These are phyloP conservation scores for Bipolaris oryzae DNA, from an alignment of 2,329 filamentous ascomycete genomes.

Conservation along the genomic window DNA sequence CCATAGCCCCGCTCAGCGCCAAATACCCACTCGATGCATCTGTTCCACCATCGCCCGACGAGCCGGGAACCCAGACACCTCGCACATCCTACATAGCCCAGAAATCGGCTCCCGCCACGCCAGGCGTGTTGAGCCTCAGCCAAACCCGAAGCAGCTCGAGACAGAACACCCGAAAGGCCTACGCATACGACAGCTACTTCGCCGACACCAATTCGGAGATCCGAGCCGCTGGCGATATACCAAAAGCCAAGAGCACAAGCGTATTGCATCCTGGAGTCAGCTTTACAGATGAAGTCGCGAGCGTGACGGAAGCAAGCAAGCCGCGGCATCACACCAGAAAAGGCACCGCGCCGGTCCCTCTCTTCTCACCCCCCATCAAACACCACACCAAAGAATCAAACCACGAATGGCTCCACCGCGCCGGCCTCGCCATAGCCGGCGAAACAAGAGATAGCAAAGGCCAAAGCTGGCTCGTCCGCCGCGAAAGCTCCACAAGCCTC, in stretches of 20 bases:
- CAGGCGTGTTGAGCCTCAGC: constrained; percentile 54
- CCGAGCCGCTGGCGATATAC: constrained; percentile 44
- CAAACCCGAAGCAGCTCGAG: constrained; percentile 45
- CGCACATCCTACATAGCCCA: constrained; percentile 56
- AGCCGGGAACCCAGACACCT: constrained; percentile 34
- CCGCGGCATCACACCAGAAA: constrained; percentile 39
- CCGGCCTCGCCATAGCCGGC: constrained; percentile 62
- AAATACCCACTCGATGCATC: constrained; percentile 58
- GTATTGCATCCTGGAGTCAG: constrained; percentile 45
- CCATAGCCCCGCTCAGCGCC: constrained; percentile 64
- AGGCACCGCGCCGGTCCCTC: constrained; percentile 36
- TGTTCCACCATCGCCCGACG: constrained; percentile 43
- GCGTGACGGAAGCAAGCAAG: constrained; percentile 11
- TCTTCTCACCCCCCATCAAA: constrained; percentile 31
- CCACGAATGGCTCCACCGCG: constrained; percentile 65
- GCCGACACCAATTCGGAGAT: constrained; percentile 28
- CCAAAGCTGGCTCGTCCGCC: constrained; percentile 65
- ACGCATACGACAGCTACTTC: constrained; percentile 45
- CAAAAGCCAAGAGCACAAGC: constrained; percentile 56
- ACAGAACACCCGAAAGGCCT: constrained; percentile 45
- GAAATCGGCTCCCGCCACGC: constrained; percentile 56
- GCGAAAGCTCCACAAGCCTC: constrained; percentile 62
- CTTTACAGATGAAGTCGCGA: constrained; percentile 26
- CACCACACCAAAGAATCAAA: constrained; percentile 41
- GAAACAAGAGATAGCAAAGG: constrained; percentile 65